phyloP scores from a whole-genome alignment of 106 monocot genomes.

The Allium sativum region DNA sequence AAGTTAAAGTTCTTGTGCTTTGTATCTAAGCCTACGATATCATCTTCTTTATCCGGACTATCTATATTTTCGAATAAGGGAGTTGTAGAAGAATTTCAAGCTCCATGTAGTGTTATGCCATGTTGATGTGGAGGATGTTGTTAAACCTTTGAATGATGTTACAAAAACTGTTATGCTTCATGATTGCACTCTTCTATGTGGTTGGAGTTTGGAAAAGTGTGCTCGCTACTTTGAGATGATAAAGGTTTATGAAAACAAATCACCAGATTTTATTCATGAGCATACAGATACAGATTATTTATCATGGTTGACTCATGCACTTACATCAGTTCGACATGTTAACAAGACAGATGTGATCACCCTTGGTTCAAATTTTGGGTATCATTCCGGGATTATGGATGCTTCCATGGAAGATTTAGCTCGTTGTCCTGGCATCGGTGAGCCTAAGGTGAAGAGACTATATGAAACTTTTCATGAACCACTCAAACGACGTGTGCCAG shows the following conservation, averaged over 20 bases:
- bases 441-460: slow-evolving; percentile 80
- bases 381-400: slow-evolving; percentile 75
- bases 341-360: slow-evolving; percentile 86
- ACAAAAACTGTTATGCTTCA: slow-evolving; percentile 91
- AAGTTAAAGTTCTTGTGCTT: slow-evolving; percentile 71
- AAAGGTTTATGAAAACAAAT: slow-evolving; percentile 94
- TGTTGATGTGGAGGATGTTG: slow-evolving; percentile 98
- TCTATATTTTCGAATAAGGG: slow-evolving; percentile 90
- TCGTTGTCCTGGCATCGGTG: slow-evolving; percentile 91
- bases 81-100: slow-evolving; percentile 83
- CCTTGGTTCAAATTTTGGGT: slow-evolving; percentile 87
- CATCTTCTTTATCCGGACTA: slow-evolving; percentile 98
- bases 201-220: slow-evolving; percentile 97
- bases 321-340: slow-evolving; percentile 76
- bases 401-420: slow-evolving; percentile 98
- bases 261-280: slow-evolving; percentile 86
- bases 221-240: slow-evolving; percentile 97
- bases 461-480: slow-evolving; percentile 92
- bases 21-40: slow-evolving; percentile 86
- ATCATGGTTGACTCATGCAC: slow-evolving; percentile 81
- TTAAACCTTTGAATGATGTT: slow-evolving; percentile 84
- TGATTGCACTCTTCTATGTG: slow-evolving; percentile 91
- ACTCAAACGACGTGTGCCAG: slow-evolving; percentile 38
- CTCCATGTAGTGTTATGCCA: slow-evolving; percentile 88
- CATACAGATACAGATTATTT: slow-evolving; percentile 80